phyloP scores from a whole-genome alignment of 495 filamentous ascomycete genomes.

The Staphylotrichum longicolle region DNA sequence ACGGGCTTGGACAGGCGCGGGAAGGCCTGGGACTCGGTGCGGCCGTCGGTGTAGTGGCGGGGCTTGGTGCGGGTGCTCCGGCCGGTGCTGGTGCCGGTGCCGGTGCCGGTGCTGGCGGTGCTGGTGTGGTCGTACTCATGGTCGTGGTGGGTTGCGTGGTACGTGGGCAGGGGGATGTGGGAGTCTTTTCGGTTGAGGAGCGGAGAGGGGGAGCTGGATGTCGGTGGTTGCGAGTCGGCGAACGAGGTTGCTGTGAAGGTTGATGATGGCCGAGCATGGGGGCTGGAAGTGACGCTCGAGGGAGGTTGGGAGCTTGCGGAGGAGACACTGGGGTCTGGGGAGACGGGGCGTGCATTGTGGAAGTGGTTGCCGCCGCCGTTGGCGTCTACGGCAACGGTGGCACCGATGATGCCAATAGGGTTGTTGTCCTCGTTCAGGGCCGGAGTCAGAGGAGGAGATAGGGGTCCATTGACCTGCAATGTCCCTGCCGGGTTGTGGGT shows the following conservation, averaged over 20 bases:
- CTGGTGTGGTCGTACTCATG: not conserved
- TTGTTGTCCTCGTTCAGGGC: conserved; percentile 18
- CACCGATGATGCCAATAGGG: conserved; percentile 14
- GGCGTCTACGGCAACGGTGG: not conserved
- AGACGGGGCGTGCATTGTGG: conserved; percentile 13
- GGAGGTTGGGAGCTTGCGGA: not conserved
- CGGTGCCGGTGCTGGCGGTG: conserved; percentile 30
- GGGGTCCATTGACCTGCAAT: conserved; percentile 24
- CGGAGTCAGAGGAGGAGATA: conserved; percentile 34
- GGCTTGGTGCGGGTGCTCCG: conserved; percentile 34
- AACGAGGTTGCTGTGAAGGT: conserved; percentile 12
- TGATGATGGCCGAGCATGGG: conserved; percentile 1
- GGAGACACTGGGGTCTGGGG: conserved; percentile 17
- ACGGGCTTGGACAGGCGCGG: conserved; percentile 58
- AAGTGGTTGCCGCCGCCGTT: conserved; percentile 7
- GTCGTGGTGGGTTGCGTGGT: no score
- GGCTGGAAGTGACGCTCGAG: not conserved
- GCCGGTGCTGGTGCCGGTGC: not conserved
- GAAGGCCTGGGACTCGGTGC: conserved; percentile 33
- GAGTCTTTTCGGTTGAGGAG: conserved; percentile 5
- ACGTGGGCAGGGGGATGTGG: conserved; percentile 13
- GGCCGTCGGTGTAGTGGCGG: conserved; percentile 44
- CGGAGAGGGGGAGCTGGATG: not conserved
- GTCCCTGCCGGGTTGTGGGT: conserved; percentile 3
- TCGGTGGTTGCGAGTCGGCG: conserved; percentile 4